phyloP scores from a whole-genome alignment of 163 green algal genomes.

The Chlorella variabilis region DNA sequence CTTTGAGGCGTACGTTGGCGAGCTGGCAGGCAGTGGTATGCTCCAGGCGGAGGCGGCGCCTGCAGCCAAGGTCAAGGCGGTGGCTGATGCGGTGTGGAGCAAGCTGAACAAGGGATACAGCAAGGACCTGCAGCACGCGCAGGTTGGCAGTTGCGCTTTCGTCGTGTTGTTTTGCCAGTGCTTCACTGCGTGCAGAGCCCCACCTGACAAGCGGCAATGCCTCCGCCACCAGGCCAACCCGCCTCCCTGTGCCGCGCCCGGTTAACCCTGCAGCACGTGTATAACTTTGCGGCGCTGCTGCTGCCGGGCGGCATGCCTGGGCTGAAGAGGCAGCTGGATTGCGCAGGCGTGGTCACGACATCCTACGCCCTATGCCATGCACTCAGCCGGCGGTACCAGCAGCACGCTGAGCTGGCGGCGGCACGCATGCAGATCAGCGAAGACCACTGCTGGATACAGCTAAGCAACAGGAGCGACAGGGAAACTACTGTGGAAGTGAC shows the following conservation, averaged over 20 bases:
- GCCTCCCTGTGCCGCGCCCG: not conserved
- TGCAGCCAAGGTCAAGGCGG: constrained; percentile 50
- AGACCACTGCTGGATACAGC: constrained; percentile 61
- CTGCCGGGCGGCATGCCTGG: constrained; percentile 11
- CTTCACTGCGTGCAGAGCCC: too few relatives aligned
- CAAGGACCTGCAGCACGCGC: constrained; percentile 58
- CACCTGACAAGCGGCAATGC: too few relatives aligned
- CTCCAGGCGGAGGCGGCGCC: not conserved
- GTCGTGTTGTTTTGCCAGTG: too few relatives aligned
- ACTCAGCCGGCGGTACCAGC: constrained; percentile 20
- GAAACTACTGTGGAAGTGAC: constrained; percentile 48
- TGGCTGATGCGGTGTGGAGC: constrained; percentile 58
- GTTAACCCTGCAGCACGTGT: constrained; percentile 50
- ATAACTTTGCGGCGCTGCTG: constrained; percentile 51
- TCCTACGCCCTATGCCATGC: constrained; percentile 40
- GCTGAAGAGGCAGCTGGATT: constrained; percentile 56
- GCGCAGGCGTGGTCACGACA: constrained; percentile 57
- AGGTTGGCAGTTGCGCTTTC: constrained; percentile 18
- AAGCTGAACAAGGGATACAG: constrained; percentile 49
- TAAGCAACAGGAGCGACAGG: not conserved
- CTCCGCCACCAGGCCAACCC: too few relatives aligned
- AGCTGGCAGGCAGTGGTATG: not conserved
- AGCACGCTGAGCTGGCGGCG: constrained; percentile 47
- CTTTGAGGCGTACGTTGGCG: constrained; percentile 15
- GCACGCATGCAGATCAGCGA: constrained; percentile 54